Evolutionary conservation across 495 filamentous ascomycete genomes (phyloP), one percentile per base, ranked within the genome.

Genomic region (Aspergillus sclerotioniger): DNA sequence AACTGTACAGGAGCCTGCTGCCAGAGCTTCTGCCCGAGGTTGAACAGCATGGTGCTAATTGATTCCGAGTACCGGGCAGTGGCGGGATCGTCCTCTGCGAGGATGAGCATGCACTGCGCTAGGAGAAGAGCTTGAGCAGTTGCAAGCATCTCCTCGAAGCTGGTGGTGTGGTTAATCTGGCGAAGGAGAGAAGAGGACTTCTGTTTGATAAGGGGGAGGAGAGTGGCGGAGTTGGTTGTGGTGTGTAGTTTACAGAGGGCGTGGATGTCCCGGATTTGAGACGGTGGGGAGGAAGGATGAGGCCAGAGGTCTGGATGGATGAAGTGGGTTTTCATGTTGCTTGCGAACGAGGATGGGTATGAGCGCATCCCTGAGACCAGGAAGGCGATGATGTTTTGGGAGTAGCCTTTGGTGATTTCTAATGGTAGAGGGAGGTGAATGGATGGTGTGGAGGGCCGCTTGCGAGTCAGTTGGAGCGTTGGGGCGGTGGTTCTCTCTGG

Each of bases 261-360:
- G 20, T 65, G 58, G 2, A 65, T 47, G 20, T 73, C 63, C 6
- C 67, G 66, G 7, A 80, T 60, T 20, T 66, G 56, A 1, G 45
- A 54, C 0, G 77, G 73, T 25, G 75, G 58, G 1, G 17, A 35
- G 19, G 53, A 51, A 5, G 45, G 54, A 6, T 56, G 41, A 50
- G 76, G 13, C 55, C 48, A 76, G 6, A 77, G 50, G n/a, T 65
- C 66, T 5, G 59, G 63, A 54, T 81, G 78, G 9, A 78, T 69
- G 43, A 80, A 70, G 19, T 63, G 17, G 0, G 68, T 68, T 55
- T 71, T 66, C 32, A 60, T 20, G 4, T 41, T 54, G 28, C 47
- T n/a, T 5, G 62, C 65, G 32, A 69, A 74, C 1, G 44, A 15
- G 2, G 46, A 28, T 0, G 71, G 67, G 15, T 63, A 51, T 2